phyloP scores from a whole-genome alignment of 2,329 filamentous ascomycete genomes.

The Pseudogymnoascus sp. region DNA sequence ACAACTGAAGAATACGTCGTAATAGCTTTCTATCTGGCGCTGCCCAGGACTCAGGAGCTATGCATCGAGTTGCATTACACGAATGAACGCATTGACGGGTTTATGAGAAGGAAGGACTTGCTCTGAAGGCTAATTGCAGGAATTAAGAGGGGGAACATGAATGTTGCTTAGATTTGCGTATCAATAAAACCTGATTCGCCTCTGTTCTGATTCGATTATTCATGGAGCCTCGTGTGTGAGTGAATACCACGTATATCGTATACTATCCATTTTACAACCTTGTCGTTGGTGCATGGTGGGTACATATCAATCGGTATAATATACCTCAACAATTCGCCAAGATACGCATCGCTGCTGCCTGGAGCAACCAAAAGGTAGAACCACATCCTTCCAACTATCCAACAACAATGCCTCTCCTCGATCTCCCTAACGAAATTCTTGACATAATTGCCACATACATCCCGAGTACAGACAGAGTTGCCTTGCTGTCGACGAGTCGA shows the following conservation, averaged over 20 bases:
- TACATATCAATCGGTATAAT: too few species aligned
- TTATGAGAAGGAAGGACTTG: not conserved
- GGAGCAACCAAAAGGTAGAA: too few species aligned
- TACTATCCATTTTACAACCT: not conserved
- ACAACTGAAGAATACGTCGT: conserved; percentile 13
- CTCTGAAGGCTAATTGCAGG: not conserved
- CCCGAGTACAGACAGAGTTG: too few species aligned
- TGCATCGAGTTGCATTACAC: not conserved
- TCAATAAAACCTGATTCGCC: not conserved
- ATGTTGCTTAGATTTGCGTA: not conserved
- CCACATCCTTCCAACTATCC: too few species aligned
- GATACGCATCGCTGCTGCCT: too few species aligned
- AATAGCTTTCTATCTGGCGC: not conserved
- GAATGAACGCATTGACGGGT: not conserved
- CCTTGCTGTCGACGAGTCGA: too few species aligned
- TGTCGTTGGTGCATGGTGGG: too few species aligned
- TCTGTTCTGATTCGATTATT: not conserved
- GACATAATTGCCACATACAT: too few species aligned
- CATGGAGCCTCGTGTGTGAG: not conserved
- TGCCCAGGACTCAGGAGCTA: not conserved
- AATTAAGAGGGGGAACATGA: not conserved
- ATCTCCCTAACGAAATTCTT: too few species aligned
- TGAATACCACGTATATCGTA: not conserved
- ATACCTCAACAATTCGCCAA: too few species aligned
- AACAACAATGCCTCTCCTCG: too few species aligned